These are phyloP conservation scores for Zymoseptoria tritici DNA, from an alignment of 2,329 filamentous ascomycete species.

Conservation along the genomic window DNA sequence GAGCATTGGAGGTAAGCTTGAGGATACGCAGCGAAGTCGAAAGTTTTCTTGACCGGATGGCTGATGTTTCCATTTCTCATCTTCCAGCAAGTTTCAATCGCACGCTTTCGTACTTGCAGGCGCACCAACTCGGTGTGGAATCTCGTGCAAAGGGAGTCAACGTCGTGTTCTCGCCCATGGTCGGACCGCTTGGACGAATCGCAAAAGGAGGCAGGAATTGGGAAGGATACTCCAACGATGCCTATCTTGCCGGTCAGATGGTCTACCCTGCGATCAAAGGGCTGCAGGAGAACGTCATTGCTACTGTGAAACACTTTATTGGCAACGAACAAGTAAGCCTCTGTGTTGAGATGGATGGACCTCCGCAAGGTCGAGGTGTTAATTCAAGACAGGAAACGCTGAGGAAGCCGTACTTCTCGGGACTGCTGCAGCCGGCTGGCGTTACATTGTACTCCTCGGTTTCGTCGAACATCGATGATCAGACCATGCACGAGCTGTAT, in stretches of 20 bases:
- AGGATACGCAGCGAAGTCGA: background rate
- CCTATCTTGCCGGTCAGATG: conserved; percentile 51
- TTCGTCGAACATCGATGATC: conserved; percentile 56
- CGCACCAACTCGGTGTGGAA: conserved; percentile 26
- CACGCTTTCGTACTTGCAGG: conserved; percentile 27
- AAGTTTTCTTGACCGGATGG: conserved; percentile 16
- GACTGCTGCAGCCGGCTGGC: conserved; percentile 12
- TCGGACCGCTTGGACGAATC: conserved; percentile 58
- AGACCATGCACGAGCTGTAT: conserved; percentile 43
- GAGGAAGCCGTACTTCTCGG: conserved; percentile 16
- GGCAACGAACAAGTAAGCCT: conserved; percentile 41
- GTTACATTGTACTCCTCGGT: conserved; percentile 29
- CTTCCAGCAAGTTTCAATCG: conserved; percentile 33
- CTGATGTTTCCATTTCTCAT: conserved; percentile 40
- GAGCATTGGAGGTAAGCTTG: conserved; percentile 29
- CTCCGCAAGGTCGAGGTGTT: background rate
- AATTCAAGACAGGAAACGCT: conserved; percentile 14
- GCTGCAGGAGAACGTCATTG: conserved; percentile 35
- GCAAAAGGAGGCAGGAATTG: conserved; percentile 62
- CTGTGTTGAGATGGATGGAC: background rate
- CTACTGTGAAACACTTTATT: conserved; percentile 27
- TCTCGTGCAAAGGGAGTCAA: conserved; percentile 26
- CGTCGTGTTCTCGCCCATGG: conserved; percentile 24
- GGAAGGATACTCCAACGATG: conserved; percentile 67
- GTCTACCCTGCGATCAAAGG: conserved; percentile 48